Base-by-base conservation (phyloP, 1,139 yeast species). In the Geotrichum phurueaensis region DNA sequence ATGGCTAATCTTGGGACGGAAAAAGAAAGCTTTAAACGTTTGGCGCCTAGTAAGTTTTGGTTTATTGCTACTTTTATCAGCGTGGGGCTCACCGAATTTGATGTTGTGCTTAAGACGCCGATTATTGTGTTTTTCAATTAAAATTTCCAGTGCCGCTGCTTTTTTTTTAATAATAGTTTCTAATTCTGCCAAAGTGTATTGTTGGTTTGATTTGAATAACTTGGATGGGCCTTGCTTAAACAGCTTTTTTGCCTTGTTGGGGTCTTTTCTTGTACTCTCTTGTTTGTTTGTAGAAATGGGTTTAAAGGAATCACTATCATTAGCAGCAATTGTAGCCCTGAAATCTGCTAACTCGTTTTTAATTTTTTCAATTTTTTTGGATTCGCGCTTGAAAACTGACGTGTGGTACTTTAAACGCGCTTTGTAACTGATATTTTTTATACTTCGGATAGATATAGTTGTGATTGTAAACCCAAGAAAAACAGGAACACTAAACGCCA, bases 391-490 rank as follows among this genome's bases (percentile, higher is more conserved):
- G 27, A 7, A 1, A 18, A 48, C 49, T 33, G 36, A 31, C 15
- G 3, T 33, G 36, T 52, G 60, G 20, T 47, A 31, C 18, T 39
- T 39, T 13, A n/a, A 33, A 33, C 10, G 3, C 36, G 33, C 36
- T 10, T 53, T 49, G 29, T 56, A 54, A 22, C 57, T 45, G n/a
- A 45, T 43, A 25, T 33, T 33, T 33, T 33, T n/a, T 33, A 33
- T 5, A 33, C 15, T 33, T 7, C 57, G 53, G 20, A 39, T 23
- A 12, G 57, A 49, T 3, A 48, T 27, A 15, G 53, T 51, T n/a
- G 54, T 45, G n/a, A 43, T 51, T 5, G 60, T 47, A n/a, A 53
- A 6, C 2, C 57, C 45, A n/a, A 58, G 52, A 33, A 58, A n/a
- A 20, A 31, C 45, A 3, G 60, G 60, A 12, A 58, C 31, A 50